These are phyloP conservation scores for Tephrocybe sp. DNA, from an alignment of 768 basidiomycete species.

Conservation along the genomic window DNA sequence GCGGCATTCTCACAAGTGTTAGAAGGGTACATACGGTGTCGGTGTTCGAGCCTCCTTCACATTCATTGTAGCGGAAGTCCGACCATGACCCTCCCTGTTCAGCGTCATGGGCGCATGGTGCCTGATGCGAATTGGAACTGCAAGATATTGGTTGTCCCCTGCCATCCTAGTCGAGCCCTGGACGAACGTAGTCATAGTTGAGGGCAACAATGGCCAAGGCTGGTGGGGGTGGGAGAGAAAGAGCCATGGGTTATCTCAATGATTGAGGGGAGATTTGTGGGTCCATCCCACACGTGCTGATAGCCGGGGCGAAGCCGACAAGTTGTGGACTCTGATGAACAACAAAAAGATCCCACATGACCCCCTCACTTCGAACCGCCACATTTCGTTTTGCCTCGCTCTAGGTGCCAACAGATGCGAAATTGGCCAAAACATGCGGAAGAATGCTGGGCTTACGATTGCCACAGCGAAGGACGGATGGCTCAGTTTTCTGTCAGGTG, in stretches of 20 bases:
- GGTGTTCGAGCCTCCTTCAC: not conserved
- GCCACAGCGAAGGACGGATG: too few species aligned
- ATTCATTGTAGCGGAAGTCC: not conserved
- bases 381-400: too few species aligned
- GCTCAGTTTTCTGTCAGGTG: too few species aligned
- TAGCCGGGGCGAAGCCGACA: not conserved
- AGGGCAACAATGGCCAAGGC: not conserved
- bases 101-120: not conserved
- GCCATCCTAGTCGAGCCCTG: not conserved
- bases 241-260: conserved; percentile 3
- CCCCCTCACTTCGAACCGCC: not conserved
- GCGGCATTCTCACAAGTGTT: not conserved
- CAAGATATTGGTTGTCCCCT: not conserved
- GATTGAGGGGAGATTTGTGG: conserved; percentile 3
- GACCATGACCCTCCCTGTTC: too few species aligned
- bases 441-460: too few species aligned
- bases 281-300: conserved; percentile 8
- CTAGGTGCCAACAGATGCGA: too few species aligned
- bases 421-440: too few species aligned
- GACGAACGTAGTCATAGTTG: not conserved
- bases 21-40: not conserved
- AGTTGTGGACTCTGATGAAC: too few species aligned
- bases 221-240: not conserved
- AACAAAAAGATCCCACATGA: not conserved
- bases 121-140: too few species aligned